A percentile compares a stretch with the other conserved stretches of the same genome.
Conservation (phyloP, 2,329 filamentous ascomycete genomes). For the Aspergillus persii region DNA sequence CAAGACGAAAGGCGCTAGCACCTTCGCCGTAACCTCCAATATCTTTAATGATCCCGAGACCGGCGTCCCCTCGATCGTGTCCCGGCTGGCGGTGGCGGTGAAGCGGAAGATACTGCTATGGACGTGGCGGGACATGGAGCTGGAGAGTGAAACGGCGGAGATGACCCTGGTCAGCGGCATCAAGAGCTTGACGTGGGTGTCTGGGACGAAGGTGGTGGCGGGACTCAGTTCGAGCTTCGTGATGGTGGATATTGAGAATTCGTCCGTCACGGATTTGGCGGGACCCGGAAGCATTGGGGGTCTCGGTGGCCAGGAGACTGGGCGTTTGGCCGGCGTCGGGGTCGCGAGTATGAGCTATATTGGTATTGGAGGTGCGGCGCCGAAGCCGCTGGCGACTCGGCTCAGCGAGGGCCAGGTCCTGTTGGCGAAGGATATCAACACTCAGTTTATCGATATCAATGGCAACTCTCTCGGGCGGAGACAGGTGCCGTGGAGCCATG, state of each 20-base stretch:
- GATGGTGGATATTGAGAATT: slow-evolving; percentile 77
- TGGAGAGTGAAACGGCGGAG: slow-evolving; percentile 69
- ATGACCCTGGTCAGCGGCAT: slow-evolving; percentile 78
- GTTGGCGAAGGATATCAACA: slow-evolving; percentile 97
- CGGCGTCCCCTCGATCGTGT: slow-evolving; percentile 89
- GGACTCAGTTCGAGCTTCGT: slow-evolving; percentile 91
- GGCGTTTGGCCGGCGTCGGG: slow-evolving; percentile 77
- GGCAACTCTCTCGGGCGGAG: slow-evolving; percentile 78
- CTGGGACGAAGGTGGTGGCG: slow-evolving; percentile 78
- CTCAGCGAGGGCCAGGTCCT: slow-evolving; percentile 81
- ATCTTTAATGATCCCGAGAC: slow-evolving; percentile 86
- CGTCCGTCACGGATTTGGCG: slow-evolving; percentile 72
- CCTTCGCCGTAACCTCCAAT: slow-evolving; percentile 92
- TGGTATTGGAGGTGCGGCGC: slow-evolving; percentile 86
- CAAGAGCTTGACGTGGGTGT: slow-evolving; percentile 88
- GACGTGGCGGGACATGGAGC: slow-evolving; percentile 95
- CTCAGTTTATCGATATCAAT: slow-evolving; percentile 80
- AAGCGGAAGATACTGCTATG: slow-evolving; percentile 87
- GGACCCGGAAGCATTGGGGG: slow-evolving; percentile 72
- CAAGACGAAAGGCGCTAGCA: slow-evolving; percentile 82
- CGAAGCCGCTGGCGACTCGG: slow-evolving; percentile 81
- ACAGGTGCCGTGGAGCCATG: slow-evolving; percentile 87
- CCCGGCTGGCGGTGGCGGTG: slow-evolving; percentile 83
- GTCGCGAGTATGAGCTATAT: slow-evolving; percentile 94
- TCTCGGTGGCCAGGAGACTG: slow-evolving; percentile 61